Evolutionary conservation across 257 asterid species (phyloP).

Genomic region (Leonotis leonurus): DNA sequence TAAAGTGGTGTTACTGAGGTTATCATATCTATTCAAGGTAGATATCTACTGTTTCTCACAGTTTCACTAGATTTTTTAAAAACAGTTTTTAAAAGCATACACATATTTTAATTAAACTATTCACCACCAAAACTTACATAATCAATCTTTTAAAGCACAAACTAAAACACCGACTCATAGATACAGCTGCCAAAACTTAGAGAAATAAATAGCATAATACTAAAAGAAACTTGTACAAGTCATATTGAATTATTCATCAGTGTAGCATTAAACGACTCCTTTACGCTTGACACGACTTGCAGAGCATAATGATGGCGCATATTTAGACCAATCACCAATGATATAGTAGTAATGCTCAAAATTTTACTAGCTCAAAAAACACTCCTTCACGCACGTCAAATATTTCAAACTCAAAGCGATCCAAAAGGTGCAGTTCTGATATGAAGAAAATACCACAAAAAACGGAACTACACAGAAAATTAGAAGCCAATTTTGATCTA

Average conservation of each 20-base stretch:
- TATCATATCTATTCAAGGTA: not conserved
- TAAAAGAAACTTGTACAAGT: not conserved
- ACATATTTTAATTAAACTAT: not conserved
- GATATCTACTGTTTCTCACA: not conserved
- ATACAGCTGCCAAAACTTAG: not conserved
- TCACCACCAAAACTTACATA: not conserved
- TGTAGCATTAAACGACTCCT: not conserved
- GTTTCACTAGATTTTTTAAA: not conserved
- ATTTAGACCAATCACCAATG: not conserved
- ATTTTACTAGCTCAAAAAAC: conserved; percentile 17
- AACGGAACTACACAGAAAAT: not conserved
- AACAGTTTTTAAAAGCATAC: not conserved
- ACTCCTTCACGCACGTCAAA: not conserved
- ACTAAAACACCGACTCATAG: not conserved
- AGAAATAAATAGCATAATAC: not conserved
- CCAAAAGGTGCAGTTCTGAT: not conserved
- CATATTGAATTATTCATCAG: not conserved
- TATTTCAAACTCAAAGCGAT: not conserved
- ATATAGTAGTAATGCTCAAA: not conserved
- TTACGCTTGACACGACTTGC: not conserved
- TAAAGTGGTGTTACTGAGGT: not conserved
- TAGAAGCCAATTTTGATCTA: conserved; percentile 7
- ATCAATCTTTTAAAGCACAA: not conserved
- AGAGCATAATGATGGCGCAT: not conserved
- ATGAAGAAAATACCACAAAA: not conserved